Conservation (phyloP, 2,329 filamentous ascomycete genomes). For the Plectosphaerella sp. region DNA sequence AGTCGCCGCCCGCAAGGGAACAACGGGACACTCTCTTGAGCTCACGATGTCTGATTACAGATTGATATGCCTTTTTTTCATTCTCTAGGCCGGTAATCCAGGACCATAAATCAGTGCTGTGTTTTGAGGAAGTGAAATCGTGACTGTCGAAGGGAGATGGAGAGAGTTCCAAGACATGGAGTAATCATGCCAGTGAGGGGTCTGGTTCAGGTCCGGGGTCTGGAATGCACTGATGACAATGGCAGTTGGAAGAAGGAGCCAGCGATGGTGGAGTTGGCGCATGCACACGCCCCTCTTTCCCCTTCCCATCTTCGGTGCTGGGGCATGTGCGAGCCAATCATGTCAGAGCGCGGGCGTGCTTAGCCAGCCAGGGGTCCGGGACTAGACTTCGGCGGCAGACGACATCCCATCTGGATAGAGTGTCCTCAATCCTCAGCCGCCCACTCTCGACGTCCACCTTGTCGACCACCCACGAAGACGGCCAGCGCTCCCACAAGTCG, state of each 20-base stretch:
- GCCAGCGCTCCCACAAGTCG: too few species aligned
- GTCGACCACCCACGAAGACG: neutral
- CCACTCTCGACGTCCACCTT: neutral
- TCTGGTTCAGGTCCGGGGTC: too few species aligned
- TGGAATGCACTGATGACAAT: too few species aligned
- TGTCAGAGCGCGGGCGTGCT: neutral
- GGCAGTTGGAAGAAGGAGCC: too few species aligned
- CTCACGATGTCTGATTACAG: slow-evolving; percentile 2
- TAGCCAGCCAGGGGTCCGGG: slow-evolving; percentile 9
- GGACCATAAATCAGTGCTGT: too few species aligned
- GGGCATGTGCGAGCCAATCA: neutral
- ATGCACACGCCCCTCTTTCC: slow-evolving; percentile 5
- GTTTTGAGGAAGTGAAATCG: too few species aligned
- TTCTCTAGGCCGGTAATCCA: neutral
- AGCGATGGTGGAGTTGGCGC: neutral
- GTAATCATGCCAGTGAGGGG: too few species aligned
- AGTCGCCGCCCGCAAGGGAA: neutral
- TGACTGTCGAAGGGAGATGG: too few species aligned
- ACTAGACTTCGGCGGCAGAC: neutral
- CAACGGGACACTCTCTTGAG: neutral
- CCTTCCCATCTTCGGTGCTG: neutral
- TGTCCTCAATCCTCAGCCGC: slow-evolving; percentile 10
- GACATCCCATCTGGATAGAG: slow-evolving; percentile 12
- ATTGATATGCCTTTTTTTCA: neutral
- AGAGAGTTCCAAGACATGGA: too few species aligned